Conservation (phyloP, 305 asterid species). For the Salvia sclarea region DNA sequence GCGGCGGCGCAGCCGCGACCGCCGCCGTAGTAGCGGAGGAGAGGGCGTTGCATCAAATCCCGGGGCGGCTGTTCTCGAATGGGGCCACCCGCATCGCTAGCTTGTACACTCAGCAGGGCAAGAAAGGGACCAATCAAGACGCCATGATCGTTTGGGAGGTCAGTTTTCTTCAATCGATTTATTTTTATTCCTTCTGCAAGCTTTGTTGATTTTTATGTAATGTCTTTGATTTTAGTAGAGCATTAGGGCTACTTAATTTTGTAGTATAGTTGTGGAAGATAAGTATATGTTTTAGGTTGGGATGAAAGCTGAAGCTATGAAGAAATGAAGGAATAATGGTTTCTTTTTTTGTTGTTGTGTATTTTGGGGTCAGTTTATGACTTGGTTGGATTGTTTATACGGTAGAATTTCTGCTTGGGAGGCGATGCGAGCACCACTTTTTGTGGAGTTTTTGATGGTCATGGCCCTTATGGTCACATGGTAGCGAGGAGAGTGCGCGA, state of each 20-base stretch:
- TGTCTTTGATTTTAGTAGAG: background rate
- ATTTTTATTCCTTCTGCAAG: background rate
- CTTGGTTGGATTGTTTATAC: slow-evolving; percentile 66
- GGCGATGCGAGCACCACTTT: slow-evolving; percentile 49
- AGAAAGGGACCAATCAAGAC: slow-evolving; percentile 94
- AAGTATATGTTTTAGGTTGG: slow-evolving; percentile 23
- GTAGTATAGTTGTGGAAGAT: background rate
- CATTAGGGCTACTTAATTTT: background rate
- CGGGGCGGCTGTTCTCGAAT: slow-evolving; percentile 74
- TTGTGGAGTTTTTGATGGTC: slow-evolving; percentile 86
- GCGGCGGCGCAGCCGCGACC: slow-evolving; percentile 40
- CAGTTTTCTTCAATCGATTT: slow-evolving; percentile 28
- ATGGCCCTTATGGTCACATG: slow-evolving; percentile 87
- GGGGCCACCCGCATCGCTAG: slow-evolving; percentile 69
- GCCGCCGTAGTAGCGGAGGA: slow-evolving; percentile 66
- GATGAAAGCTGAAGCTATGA: slow-evolving; percentile 23
- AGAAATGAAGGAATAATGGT: slow-evolving; percentile 32
- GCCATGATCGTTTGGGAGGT: slow-evolving; percentile 99
- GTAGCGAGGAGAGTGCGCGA: slow-evolving; percentile 79
- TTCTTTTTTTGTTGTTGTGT: slow-evolving; percentile 36
- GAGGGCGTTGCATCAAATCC: slow-evolving; percentile 65
- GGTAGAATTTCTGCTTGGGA: slow-evolving; percentile 70
- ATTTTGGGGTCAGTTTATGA: slow-evolving; percentile 64
- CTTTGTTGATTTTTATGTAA: background rate
- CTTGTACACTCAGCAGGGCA: slow-evolving; percentile 90